Conservation (phyloP, 164 flowering plant species). For the Akebia trifoliata region DNA sequence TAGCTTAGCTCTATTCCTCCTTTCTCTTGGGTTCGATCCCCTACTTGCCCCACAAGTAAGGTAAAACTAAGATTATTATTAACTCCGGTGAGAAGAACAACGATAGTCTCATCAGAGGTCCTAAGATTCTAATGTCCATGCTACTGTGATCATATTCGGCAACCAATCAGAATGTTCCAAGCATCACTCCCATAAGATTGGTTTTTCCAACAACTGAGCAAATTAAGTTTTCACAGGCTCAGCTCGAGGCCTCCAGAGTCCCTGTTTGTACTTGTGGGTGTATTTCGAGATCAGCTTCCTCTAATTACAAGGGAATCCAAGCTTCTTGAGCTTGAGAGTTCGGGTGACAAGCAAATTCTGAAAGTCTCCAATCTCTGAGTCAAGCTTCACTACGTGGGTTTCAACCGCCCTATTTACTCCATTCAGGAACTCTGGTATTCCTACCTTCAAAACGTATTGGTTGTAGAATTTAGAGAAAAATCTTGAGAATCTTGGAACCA, state of each 20-base stretch:
- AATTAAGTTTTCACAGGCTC: conserved; percentile 24
- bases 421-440: conserved; percentile 81
- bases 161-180: neutral
- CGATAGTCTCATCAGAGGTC: too few relatives aligned
- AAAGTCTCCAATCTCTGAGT: conserved; percentile 78
- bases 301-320: conserved; percentile 78
- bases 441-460: conserved; percentile 54
- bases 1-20: too few relatives aligned
- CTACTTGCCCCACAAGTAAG: too few relatives aligned
- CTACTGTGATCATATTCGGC: neutral
- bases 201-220: neutral
- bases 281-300: conserved; percentile 52
- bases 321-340: conserved; percentile 78
- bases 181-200: neutral
- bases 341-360: conserved; percentile 81
- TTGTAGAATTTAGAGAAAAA: conserved; percentile 24
- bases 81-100: too few relatives aligned
- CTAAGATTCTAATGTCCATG: too few relatives aligned
- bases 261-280: conserved; percentile 52
- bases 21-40: too few relatives aligned
- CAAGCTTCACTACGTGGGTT: conserved; percentile 61
- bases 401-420: conserved; percentile 83
- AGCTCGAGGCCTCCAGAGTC: conserved; percentile 53
- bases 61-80: too few relatives aligned
- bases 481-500: conserved; percentile 10